Evolutionary conservation across 805 yeast genomes (phyloP).

Genomic region (Wickerhamomyces mucosus): DNA sequence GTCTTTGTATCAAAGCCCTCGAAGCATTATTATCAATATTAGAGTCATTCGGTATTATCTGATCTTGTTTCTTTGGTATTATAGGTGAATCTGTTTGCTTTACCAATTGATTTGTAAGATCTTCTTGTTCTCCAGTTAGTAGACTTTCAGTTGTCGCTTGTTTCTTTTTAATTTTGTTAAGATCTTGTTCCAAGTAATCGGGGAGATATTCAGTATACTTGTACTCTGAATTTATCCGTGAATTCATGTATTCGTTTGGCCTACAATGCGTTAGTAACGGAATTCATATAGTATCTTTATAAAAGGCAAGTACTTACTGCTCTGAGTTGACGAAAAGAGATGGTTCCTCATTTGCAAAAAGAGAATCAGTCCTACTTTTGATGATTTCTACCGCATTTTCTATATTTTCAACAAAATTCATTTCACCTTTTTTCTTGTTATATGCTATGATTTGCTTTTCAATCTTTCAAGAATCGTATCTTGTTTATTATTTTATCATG

Average conservation of each 20-base stretch:
- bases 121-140: slow-evolving; percentile 5
- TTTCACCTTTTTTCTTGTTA: too few species aligned
- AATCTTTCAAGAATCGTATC: too few species aligned
- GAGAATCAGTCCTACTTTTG: slow-evolving; percentile 6
- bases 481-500: too few species aligned
- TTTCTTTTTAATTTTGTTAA: slow-evolving; percentile 12
- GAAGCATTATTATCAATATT: slow-evolving; percentile 7
- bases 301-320: slow-evolving; percentile 5
- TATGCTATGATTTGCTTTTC: too few species aligned
- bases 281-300: too few species aligned
- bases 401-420: slow-evolving; percentile 8
- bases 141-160: slow-evolving; percentile 1
- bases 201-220: slow-evolving; percentile 20
- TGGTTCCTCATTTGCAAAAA: slow-evolving; percentile 5
- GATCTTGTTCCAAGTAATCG: slow-evolving; percentile 17
- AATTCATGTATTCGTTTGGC: slow-evolving; percentile 19
- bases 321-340: slow-evolving; percentile 1
- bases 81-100: slow-evolving; percentile 3
- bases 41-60: slow-evolving; percentile 3
- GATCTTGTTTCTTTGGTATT: background rate
- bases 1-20: slow-evolving; percentile 6
- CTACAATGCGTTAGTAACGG: slow-evolving; percentile 6
- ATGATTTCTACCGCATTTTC: slow-evolving; percentile 10
- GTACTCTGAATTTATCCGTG: slow-evolving; percentile 23
- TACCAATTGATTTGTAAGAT: slow-evolving; percentile 2